These are phyloP conservation scores for Colletotrichum musicola DNA, from an alignment of 2,329 filamentous ascomycete species.

Conservation along the genomic window DNA sequence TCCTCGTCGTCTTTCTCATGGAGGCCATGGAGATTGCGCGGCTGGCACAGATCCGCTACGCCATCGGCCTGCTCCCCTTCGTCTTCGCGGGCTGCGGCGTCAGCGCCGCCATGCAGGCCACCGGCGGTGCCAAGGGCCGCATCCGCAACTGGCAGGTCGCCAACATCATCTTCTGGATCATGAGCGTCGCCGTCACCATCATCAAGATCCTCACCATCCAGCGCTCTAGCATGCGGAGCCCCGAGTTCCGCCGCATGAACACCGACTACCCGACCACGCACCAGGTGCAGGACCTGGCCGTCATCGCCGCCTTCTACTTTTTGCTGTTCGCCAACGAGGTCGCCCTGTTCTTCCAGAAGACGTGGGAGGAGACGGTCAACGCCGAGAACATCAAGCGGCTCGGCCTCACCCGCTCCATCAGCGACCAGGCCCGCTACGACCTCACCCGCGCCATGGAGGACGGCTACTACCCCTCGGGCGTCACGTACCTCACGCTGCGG, in stretches of 20 bases:
- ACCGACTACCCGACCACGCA: slow-evolving; percentile 42
- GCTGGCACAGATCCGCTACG: slow-evolving; percentile 38
- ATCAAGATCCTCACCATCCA: slow-evolving; percentile 41
- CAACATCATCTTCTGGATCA: slow-evolving; percentile 42
- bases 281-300: slow-evolving; percentile 43
- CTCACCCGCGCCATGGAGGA: slow-evolving; percentile 37
- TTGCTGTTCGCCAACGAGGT: slow-evolving; percentile 39
- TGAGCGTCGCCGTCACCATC: slow-evolving; percentile 41
- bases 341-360: slow-evolving; percentile 38
- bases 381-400: slow-evolving; percentile 34
- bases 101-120: slow-evolving; percentile 40
- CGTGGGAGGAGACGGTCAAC: slow-evolving; percentile 34
- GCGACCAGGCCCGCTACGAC: slow-evolving; percentile 36
- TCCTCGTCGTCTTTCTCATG: slow-evolving; percentile 42
- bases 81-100: slow-evolving; percentile 41
- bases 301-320: slow-evolving; percentile 41
- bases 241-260: slow-evolving; percentile 30
- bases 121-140: slow-evolving; percentile 36
- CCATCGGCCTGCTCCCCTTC: slow-evolving; percentile 42
- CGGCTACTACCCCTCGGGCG: slow-evolving; percentile 36
- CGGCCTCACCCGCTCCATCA: slow-evolving; percentile 33
- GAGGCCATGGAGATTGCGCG: slow-evolving; percentile 43
- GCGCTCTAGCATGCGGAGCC: slow-evolving; percentile 31
- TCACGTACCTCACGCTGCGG: slow-evolving; percentile 35
- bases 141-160: slow-evolving; percentile 42